Conservation (phyloP, 192 early-diverging fungal species). For the Mortierella antarctica region DNA sequence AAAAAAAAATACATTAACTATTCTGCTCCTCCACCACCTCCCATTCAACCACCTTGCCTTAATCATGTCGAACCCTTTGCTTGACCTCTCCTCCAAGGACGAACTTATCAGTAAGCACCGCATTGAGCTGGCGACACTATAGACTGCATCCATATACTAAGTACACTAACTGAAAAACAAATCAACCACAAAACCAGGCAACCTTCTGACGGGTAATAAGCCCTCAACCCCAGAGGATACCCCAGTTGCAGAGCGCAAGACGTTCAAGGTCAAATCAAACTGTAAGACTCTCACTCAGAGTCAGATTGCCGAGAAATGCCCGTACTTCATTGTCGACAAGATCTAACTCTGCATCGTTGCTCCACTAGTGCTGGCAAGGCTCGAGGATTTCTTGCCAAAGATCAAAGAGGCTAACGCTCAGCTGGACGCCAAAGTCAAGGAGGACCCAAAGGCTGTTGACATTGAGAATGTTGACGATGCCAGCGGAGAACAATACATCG, state of each 20-base stretch:
- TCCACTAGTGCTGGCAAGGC: conserved; percentile 51
- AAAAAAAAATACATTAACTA: conserved; percentile 1
- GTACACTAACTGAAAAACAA: not conserved
- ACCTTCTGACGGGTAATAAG: conserved; percentile 33
- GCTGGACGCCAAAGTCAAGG: conserved; percentile 47
- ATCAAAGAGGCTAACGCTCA: conserved; percentile 55
- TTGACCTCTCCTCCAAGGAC: conserved; percentile 47
- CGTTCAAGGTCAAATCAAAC: conserved; percentile 52
- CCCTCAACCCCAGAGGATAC: conserved; percentile 17
- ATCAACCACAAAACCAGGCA: conserved; percentile 2
- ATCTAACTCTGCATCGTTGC: not conserved
- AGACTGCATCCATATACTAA: not conserved
- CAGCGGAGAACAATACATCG: conserved; percentile 63
- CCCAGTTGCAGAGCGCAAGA: conserved; percentile 55
- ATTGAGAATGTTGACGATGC: conserved; percentile 67
- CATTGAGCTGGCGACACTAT: not conserved
- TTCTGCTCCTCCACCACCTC: not conserved
- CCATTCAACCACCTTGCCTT: not conserved
- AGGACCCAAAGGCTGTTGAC: conserved; percentile 59
- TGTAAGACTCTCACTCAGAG: conserved; percentile 17
- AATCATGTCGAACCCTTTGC: conserved; percentile 37
- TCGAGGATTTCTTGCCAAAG: conserved; percentile 62
- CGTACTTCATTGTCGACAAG: not conserved
- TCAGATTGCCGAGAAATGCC: too few species aligned
- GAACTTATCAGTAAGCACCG: conserved; percentile 39